Base-by-base conservation (phyloP, 371 early-diverging fungal genomes). In the Mucor velutinosus region DNA sequence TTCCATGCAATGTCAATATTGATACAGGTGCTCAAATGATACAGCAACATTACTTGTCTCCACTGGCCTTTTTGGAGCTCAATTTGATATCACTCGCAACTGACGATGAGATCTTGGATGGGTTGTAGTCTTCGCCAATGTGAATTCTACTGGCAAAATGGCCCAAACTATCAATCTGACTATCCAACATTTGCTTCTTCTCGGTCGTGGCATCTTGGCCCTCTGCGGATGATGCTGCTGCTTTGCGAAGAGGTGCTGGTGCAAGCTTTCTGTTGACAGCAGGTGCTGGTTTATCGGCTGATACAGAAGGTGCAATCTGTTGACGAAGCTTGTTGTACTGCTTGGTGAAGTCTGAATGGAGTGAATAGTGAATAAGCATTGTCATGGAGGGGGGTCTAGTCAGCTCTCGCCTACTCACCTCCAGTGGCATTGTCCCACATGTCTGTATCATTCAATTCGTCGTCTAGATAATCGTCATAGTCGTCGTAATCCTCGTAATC, bases 261-360 rank as follows among this genome's bases (percentile, higher is more conserved):
- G 73, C 68, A 1, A 68, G 23, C 23, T 75, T 74, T 62, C 62
- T 70, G 57, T 84, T 86, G 33, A 74, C 76, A 17, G 79, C 84
- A 37, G 85, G 83, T 8, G 82, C 78, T 11, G 78, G 59, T 47
- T 74, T 70, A 5, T 66, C 71, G 7, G 75, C 64, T 0, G 75
- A 45, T 0, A 74, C 69, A n/a, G 67, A 67, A 0, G 81, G 79
- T 15, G 77, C 77, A 7, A 88, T 70, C 60, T 90, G 89, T 35
- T 86, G 85, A 32, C 92, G 85, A 71, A 95, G 81, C 45, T 89
- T 87, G 79, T 96, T 96, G 81, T 93, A 96, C 70, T 96, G 92
- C 73, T 96, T 96, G 19, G 97, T 96, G 71, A 96, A 96, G 73
- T 96, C 93, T 89, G 71, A 33, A 45, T 56, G 70, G 41, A 45